phyloP scores from a whole-genome alignment of 768 basidiomycete genomes.

The Trichaptum fuscoviolaceum region DNA sequence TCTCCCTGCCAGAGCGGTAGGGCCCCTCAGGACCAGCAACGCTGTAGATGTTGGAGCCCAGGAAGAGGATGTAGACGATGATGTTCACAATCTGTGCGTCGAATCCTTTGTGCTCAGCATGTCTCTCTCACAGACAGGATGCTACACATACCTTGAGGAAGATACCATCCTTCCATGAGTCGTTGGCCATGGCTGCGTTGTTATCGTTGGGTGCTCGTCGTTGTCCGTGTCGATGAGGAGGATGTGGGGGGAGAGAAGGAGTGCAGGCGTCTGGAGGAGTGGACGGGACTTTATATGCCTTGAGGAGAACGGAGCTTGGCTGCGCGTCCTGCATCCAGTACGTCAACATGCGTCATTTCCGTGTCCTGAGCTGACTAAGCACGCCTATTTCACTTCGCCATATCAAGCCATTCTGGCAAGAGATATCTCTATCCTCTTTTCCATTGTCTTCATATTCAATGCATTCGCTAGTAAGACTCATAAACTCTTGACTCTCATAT shows the following conservation, averaged over 20 bases:
- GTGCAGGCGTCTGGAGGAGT: neutral
- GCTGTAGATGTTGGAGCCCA: constrained; percentile 89
- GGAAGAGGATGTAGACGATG: constrained; percentile 75
- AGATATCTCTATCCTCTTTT: neutral
- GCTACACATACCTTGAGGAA: constrained; percentile 59
- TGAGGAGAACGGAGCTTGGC: neutral
- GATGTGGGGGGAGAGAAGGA: neutral
- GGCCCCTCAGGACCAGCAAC: constrained; percentile 68
- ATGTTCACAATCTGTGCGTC: constrained; percentile 63
- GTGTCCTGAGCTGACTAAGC: neutral
- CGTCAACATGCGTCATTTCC: neutral
- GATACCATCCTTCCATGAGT: constrained; percentile 73
- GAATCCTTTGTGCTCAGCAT: constrained; percentile 3
- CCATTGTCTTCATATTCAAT: neutral
- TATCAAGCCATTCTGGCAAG: neutral
- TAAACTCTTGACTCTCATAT: no score
- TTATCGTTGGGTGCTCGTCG: neutral
- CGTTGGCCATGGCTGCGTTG: constrained; percentile 41
- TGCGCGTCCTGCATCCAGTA: neutral
- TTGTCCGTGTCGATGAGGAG: neutral
- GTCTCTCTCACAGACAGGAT: neutral
- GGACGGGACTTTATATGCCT: neutral
- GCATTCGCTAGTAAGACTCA: no score
- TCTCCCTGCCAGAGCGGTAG: constrained; percentile 74
- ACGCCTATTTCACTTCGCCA: neutral